Evolutionary conservation across 2,329 filamentous ascomycete species (phyloP), one percentile per base, ranked within the genome.

Genomic region (Diaporthe australafricana): DNA sequence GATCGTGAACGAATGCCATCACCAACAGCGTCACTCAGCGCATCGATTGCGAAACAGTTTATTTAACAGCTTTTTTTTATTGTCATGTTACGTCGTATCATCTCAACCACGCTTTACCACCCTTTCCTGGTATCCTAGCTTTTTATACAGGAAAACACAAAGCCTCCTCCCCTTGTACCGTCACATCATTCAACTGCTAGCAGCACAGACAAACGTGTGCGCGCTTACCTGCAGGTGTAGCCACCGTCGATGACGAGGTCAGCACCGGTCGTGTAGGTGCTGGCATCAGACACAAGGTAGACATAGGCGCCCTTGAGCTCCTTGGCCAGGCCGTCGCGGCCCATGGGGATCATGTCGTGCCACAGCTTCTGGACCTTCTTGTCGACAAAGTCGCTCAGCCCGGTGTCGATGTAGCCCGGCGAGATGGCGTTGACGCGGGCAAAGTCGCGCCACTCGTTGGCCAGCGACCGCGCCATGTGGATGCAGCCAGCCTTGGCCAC

Each of bases 271-370:
- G 91, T 93, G 82, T 94, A 95, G 47, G 89, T 91, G 71, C 90
- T 90, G 6, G 93, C 93, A 79, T 95, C 93, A 52, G 88, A 92
- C 30, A 92, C 89, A 47, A 95, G 87, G 82, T 94, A 95, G 68
- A 95, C 85, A 79, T 92, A 95, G 25, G 91, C 92, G 12, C 91
- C 92, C 84, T 94, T 93, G 76, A 94, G 84, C 84, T 94, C 93
- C 76, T 91, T 88, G 5, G 89, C 84, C 69, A 90, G 83, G 9
- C 91, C 92, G 78, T 93, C 90, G 77, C 92, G 86, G 60, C 87
- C 91, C 89, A 94, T 91, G 69, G 92, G 92, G 71, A 93, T 94
- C 87, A 93, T 93, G 78, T 88, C 87, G 78, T 87, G 87, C 92
- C 92, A 94, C 74, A 93, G 87, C 68, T 89, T 86, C 84, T 94